Evolutionary conservation across 805 yeast genomes (phyloP).

Genomic region (Wickerhamomyces tratensis): DNA sequence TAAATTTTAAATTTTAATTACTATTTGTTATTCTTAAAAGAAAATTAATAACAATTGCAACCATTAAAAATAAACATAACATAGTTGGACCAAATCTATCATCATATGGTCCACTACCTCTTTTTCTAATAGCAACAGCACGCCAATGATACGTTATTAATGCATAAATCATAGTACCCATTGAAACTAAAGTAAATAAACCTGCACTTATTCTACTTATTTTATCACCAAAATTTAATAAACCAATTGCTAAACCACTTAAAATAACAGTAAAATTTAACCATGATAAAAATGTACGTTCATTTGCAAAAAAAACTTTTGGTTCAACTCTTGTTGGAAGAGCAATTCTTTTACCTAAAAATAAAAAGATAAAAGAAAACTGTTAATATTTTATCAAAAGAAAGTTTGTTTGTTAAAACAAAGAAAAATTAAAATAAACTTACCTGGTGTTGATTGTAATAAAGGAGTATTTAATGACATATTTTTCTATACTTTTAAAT

Average conservation of each 20-base stretch:
- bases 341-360: conserved; percentile 77
- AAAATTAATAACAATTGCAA: conserved; percentile 92
- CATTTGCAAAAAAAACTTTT: conserved; percentile 97
- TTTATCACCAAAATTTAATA: conserved; percentile 91
- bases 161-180: conserved; percentile 97
- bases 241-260: conserved; percentile 94
- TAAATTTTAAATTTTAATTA: no score
- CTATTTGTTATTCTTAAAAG: conserved; percentile 44
- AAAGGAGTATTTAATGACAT: no score
- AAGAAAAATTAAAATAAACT: no score
- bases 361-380: not conserved
- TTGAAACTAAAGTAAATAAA: conserved; percentile 88
- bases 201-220: conserved; percentile 92
- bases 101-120: conserved; percentile 99
- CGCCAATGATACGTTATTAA: conserved; percentile 97
- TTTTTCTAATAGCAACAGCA: conserved; percentile 94
- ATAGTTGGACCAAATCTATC: conserved; percentile 98
- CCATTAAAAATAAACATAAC: conserved; percentile 85
- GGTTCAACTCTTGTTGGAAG: conserved; percentile 98
- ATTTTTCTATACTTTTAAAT: not conserved
- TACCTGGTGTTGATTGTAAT: no score
- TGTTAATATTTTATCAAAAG: conserved; percentile 6
- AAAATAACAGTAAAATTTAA: conserved; percentile 96
- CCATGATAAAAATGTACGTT: conserved; percentile 98
- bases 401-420: no score